A percentile compares a stretch with the other conserved stretches of the same genome.
These are phyloP conservation scores for Neurospora sublineolata DNA, from an alignment of 495 filamentous ascomycete genomes.

Conservation along the genomic window DNA sequence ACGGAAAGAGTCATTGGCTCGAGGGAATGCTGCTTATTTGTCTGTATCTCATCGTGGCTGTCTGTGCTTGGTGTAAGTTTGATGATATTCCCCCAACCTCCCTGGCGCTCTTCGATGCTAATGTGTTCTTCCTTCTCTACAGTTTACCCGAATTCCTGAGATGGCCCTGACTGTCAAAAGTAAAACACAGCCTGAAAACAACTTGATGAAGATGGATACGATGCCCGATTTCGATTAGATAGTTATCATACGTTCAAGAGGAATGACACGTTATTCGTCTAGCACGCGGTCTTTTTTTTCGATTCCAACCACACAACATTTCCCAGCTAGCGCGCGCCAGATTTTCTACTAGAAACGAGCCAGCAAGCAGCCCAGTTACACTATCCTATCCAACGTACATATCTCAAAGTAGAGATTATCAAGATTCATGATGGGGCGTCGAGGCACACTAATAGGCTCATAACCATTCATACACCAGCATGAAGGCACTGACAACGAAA, in stretches of 20 bases:
- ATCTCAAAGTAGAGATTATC: neutral
- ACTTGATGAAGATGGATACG: neutral
- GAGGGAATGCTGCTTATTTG: slow-evolving; percentile 66
- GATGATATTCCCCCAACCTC: neutral
- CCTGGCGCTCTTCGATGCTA: neutral
- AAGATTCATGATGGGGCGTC: neutral
- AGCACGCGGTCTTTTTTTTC: neutral
- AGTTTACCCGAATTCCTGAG: neutral
- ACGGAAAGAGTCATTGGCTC: slow-evolving; percentile 52
- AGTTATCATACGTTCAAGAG: neutral
- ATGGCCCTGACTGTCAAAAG: neutral
- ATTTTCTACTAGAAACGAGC: neutral
- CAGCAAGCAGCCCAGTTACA: neutral
- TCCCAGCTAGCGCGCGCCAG: neutral
- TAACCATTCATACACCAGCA: neutral
- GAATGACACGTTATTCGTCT: neutral
- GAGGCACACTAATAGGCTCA: neutral
- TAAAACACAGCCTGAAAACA: neutral
- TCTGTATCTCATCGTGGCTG: slow-evolving; percentile 63
- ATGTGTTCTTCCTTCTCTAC: neutral
- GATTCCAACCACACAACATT: neutral
- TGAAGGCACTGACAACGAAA: neutral
- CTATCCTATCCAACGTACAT: neutral
- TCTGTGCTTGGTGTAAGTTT: slow-evolving; percentile 40
- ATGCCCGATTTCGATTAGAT: neutral